Percentiles rank a stretch among this genome's conserved stretches.
These are phyloP conservation scores for Sequoia sempervirens DNA, from an alignment of 75 land plant species.

Conservation along the genomic window DNA sequence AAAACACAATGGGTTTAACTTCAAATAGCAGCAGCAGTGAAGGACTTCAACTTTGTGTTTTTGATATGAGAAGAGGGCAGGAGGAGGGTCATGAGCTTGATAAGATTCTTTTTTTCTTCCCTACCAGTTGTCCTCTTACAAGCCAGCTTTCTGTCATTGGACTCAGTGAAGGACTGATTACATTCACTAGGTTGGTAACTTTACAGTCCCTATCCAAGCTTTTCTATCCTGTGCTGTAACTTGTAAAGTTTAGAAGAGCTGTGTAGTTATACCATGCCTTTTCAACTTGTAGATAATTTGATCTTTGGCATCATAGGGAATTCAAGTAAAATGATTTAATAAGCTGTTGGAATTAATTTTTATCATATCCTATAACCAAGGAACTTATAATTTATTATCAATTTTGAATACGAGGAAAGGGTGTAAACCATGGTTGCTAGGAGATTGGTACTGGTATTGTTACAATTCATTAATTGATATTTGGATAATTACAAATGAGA, in stretches of 20 bases:
- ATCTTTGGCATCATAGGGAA: background rate
- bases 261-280: background rate
- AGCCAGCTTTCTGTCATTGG: conserved; percentile 90
- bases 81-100: conserved; percentile 94
- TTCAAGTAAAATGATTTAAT: background rate
- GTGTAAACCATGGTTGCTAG: too few relatives aligned
- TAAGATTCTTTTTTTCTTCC: conserved; percentile 90
- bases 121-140: conserved; percentile 69
- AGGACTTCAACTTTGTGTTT: conserved; percentile 68
- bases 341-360: background rate
- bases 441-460: too few relatives aligned
- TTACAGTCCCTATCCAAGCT: background rate
- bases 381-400: too few relatives aligned
- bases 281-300: background rate
- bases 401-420: too few relatives aligned
- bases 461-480: too few relatives aligned
- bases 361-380: too few relatives aligned
- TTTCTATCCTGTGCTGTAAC: background rate
- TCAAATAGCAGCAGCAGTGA: conserved; percentile 23
- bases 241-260: background rate
- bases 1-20: conserved; percentile 41
- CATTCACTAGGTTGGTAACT: conserved; percentile 81
- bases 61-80: conserved; percentile 91
- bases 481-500: too few relatives aligned
- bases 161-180: conserved; percentile 94